Conservation (phyloP, 257 asterid species). For the Nicotiana undulata region DNA sequence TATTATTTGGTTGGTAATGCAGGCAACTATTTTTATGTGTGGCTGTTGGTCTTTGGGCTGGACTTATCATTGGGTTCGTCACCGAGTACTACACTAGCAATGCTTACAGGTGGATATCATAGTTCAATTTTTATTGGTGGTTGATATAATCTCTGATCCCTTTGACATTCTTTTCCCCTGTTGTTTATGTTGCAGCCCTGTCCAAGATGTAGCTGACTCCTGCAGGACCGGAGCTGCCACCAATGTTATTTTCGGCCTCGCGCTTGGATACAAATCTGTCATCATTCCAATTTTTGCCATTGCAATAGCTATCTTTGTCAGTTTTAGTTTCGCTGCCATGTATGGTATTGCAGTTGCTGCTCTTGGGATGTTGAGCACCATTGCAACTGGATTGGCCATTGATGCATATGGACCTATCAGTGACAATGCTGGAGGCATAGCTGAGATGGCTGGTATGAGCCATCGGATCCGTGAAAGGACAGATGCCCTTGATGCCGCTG, state of each 20-base stretch:
- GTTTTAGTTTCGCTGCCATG: conserved; percentile 89
- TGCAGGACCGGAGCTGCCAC: conserved; percentile 98
- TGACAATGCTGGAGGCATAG: conserved; percentile 94
- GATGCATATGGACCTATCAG: conserved; percentile 98
- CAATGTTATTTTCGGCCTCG: conserved; percentile 87
- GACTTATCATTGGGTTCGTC: conserved; percentile 85
- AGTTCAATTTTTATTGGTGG: background rate
- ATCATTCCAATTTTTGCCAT: conserved; percentile 86
- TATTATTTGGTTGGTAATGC: conserved; percentile 9
- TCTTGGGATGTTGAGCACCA: conserved; percentile 90
- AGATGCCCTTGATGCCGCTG: conserved; percentile 98
- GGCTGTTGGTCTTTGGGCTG: conserved; percentile 94
- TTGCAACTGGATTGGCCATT: conserved; percentile 87
- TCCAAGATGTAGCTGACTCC: conserved; percentile 96
- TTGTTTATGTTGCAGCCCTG: conserved; percentile 28
- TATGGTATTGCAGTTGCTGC: conserved; percentile 91
- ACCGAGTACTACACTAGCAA: conserved; percentile 90
- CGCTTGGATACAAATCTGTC: conserved; percentile 90
- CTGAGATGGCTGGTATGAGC: conserved; percentile 98
- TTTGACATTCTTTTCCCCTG: background rate
- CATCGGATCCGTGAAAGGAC: conserved; percentile 86
- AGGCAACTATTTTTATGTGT: conserved; percentile 88
- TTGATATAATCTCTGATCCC: background rate
- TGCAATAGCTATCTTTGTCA: conserved; percentile 73
- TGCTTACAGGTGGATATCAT: conserved; percentile 63